Conservation (phyloP, 2,329 filamentous ascomycete species). For the Fusarium goolgardi region DNA sequence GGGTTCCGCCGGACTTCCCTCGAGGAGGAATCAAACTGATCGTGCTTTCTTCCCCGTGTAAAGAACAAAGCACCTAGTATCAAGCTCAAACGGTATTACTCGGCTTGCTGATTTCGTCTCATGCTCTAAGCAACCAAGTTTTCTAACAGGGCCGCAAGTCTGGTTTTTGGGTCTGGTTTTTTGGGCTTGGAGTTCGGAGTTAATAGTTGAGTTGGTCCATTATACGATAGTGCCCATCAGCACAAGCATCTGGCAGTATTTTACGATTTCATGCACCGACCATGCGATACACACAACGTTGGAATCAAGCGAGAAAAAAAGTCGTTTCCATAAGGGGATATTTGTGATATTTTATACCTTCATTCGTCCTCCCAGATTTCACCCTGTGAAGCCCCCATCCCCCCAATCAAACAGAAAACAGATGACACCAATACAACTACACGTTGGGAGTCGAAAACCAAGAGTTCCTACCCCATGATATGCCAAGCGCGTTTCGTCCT, state of each 20-base stretch:
- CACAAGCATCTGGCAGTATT: neutral
- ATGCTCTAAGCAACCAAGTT: neutral
- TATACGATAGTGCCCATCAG: neutral
- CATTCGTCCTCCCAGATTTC: conserved; percentile 20
- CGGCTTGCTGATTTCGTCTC: neutral
- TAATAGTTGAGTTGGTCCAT: conserved; percentile 7
- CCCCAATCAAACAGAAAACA: neutral
- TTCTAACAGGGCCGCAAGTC: neutral
- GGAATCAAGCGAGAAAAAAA: neutral
- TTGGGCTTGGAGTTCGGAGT: conserved; percentile 39
- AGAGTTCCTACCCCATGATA: conserved; percentile 38
- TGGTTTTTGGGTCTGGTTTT: neutral
- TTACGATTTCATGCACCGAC: neutral
- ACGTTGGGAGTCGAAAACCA: conserved; percentile 38
- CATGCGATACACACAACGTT: neutral
- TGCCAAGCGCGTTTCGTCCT: conserved; percentile 42
- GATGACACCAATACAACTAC: conserved; percentile 42
- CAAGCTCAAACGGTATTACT: neutral
- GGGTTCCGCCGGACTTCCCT: neutral
- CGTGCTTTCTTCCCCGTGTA: neutral
- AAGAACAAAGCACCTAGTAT: neutral
- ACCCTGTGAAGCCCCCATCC: conserved; percentile 14
- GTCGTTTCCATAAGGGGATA: conserved; percentile 10
- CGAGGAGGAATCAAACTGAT: neutral
- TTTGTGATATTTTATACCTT: conserved; percentile 35